Percentiles rank a stretch among this genome's conserved stretches.
Conservation (phyloP, 805 yeast species). For the Hanseniaspora taiwanica region DNA sequence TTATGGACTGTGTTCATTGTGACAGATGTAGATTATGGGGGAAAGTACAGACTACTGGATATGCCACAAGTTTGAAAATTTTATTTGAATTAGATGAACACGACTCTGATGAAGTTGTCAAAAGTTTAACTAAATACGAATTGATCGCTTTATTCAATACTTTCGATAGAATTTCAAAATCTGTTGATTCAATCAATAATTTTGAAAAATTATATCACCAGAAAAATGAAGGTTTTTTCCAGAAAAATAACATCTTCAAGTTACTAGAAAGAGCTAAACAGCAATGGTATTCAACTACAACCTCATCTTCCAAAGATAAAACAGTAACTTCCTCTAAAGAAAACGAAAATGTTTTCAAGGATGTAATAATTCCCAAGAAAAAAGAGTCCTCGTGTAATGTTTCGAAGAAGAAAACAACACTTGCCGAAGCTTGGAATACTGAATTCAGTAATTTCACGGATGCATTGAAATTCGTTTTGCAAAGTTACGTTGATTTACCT, state of each 20-base stretch:
- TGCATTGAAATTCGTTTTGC: conserved; percentile 51
- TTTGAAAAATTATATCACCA: conserved; percentile 46
- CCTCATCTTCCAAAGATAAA: not conserved
- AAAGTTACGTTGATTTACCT: conserved; percentile 63
- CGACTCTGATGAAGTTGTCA: conserved; percentile 35
- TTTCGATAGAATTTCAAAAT: conserved; percentile 80
- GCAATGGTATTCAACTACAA: conserved; percentile 6
- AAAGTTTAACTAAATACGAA: conserved; percentile 63
- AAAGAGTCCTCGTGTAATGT: too few relatives aligned
- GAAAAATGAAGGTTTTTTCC: conserved; percentile 18
- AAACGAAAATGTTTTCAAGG: too few relatives aligned
- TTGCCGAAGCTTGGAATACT: conserved; percentile 12
- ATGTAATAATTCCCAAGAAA: too few relatives aligned
- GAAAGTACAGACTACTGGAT: conserved; percentile 91
- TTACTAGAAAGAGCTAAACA: conserved; percentile 18
- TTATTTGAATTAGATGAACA: conserved; percentile 58
- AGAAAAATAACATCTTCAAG: conserved; percentile 21
- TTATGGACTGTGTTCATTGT: conserved; percentile 98
- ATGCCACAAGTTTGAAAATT: conserved; percentile 89
- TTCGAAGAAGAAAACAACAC: conserved; percentile 2
- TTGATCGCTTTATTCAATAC: conserved; percentile 85
- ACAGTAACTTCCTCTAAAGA: not conserved
- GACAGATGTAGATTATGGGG: conserved; percentile 98
- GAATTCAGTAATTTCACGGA: conserved; percentile 40
- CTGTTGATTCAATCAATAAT: conserved; percentile 58